Evolutionary conservation across 345 rosid genomes (phyloP), one percentile per base, ranked within the genome.

Genomic region (Populus deltoides): DNA sequence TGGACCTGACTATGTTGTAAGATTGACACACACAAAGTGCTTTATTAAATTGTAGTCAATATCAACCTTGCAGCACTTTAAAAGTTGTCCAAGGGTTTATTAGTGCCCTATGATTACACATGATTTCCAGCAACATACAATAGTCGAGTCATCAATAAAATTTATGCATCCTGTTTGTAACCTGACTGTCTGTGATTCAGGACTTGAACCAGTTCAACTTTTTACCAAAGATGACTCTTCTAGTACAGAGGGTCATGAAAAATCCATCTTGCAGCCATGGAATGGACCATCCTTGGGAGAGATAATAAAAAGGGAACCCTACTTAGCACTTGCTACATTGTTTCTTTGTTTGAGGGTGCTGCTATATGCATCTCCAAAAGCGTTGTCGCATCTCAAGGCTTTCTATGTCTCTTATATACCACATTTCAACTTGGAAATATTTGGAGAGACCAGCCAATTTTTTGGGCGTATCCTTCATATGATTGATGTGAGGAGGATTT

Each of bases 401-500:
- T 80, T 95, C 75, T 91, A 90, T 86, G 76, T 73, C 36, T 88
- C 86, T 1, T 85, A 87, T 75, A 85, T 85, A 65, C 97, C 91
- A 15, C 90, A 87, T 72, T 83, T 93, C 65, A 92, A 92, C 88
- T 81, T 92, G 89, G 97, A 80, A 89, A 90, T 90, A 85, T 92
- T 95, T 55, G 92, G 97, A 8, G 98, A 89, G 90, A 88, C 90
- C n/a, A 90, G 92, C 82, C 99, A 91, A 70, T 76, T 91, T 70
- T 83, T 92, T 31, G 90, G 81, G 71, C 96, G 89, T 27, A 87
- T 82, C 57, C 87, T 93, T 74, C 86, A 90, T 78, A 85, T 90
- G 89, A 79, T 93, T 12, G 99, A 92, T 69, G 92, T 93, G 79
- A 90, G 97, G 87, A 91, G 97, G 86, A 73, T 90, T 71, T 93